A percentile compares a stretch with the other conserved stretches of the same genome.
phyloP scores from a whole-genome alignment of 345 rosid species.

The Moricandia arvensis region DNA sequence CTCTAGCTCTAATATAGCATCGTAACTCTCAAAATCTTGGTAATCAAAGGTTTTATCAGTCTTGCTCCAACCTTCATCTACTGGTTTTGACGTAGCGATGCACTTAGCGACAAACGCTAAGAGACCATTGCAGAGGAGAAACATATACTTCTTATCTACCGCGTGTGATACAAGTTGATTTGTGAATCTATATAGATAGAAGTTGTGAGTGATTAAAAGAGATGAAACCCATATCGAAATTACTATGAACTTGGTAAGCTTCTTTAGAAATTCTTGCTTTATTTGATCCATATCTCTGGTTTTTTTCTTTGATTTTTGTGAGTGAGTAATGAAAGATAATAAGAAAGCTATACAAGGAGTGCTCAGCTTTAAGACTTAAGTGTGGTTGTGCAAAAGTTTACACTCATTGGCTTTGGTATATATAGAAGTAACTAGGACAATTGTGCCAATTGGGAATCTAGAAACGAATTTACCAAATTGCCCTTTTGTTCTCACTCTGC shows the following conservation, averaged over 20 bases:
- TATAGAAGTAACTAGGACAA: too few species aligned
- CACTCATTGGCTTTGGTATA: too few species aligned
- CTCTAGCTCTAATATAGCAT: conserved; percentile 8
- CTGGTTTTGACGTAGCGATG: conserved; percentile 33
- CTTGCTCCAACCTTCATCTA: not conserved
- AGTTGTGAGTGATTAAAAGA: conserved; percentile 42
- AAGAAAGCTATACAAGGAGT: not conserved
- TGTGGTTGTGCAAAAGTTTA: too few species aligned
- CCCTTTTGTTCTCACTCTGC: conserved; percentile 12
- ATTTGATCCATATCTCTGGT: conserved; percentile 29
- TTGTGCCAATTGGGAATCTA: too few species aligned
- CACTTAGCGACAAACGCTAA: conserved; percentile 62
- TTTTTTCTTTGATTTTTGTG: conserved; percentile 6
- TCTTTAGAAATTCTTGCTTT: conserved; percentile 43
- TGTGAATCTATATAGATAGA: conserved; percentile 41
- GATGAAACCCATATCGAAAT: conserved; percentile 63
- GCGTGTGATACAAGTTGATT: conserved; percentile 48
- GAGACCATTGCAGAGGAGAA: conserved; percentile 83
- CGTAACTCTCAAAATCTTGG: conserved; percentile 36
- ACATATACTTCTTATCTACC: conserved; percentile 69
- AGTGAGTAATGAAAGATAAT: not conserved
- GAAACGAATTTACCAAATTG: not conserved
- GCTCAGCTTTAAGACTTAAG: too few species aligned
- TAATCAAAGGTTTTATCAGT: conserved; percentile 5
- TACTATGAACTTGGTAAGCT: conserved; percentile 39